phyloP scores from a whole-genome alignment of 495 filamentous ascomycete species.

The Echria macrotheca region DNA sequence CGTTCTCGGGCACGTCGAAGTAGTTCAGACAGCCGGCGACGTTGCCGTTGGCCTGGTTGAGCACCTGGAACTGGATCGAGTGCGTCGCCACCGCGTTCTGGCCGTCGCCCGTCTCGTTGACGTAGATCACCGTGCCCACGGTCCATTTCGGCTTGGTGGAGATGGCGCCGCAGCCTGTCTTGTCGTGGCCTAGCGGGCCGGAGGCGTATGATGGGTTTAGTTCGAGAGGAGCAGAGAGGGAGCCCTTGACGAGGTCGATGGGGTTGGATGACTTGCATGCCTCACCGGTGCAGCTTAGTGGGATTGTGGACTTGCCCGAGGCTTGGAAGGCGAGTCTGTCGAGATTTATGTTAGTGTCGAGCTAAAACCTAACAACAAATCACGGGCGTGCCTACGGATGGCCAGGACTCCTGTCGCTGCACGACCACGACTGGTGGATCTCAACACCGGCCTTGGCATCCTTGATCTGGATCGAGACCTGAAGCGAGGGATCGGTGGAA shows the following conservation, averaged over 20 bases:
- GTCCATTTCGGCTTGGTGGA: conserved; percentile 14
- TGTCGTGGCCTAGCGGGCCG: conserved; percentile 15
- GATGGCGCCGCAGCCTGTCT: conserved; percentile 9
- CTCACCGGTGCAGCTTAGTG: conserved; percentile 4
- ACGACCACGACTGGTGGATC: conserved; percentile 17
- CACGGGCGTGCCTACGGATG: conserved; percentile 7
- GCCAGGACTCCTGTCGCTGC: conserved; percentile 10
- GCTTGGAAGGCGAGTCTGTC: conserved; percentile 13
- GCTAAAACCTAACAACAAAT: not conserved
- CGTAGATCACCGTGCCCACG: conserved; percentile 9
- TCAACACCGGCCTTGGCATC: not conserved
- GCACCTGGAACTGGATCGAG: conserved; percentile 15
- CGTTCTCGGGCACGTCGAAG: not conserved
- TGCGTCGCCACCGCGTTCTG: conserved; percentile 1
- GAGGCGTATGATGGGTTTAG: conserved; percentile 18
- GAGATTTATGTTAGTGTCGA: not conserved
- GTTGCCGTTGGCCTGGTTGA: conserved; percentile 14
- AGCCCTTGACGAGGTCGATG: conserved; percentile 12
- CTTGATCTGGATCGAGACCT: conserved; percentile 7
- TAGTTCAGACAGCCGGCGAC: conserved; percentile 15
- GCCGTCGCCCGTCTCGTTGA: conserved; percentile 15
- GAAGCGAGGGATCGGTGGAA: not conserved
- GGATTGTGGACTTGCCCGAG: conserved; percentile 10
- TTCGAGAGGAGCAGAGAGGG: conserved; percentile 12
- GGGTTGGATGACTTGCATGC: conserved; percentile 12